A percentile compares a stretch with the other conserved stretches of the same genome.
These are phyloP conservation scores for Gossypium ekmanianum DNA, from an alignment of 345 rosid genomes.

Conservation along the genomic window DNA sequence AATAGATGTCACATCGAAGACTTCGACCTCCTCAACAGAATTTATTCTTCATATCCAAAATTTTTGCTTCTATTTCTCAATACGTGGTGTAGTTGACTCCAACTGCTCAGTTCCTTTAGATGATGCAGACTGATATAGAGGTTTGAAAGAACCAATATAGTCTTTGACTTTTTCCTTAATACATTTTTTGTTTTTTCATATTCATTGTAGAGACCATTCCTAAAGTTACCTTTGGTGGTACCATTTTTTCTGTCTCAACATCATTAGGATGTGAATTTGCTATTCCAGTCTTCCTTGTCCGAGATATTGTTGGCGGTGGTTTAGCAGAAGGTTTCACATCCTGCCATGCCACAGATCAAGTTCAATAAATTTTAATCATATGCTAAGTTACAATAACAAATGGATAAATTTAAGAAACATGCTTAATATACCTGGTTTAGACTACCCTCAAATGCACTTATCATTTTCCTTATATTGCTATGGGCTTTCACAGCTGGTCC, in stretches of 20 bases:
- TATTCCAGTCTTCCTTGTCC: constrained; percentile 19
- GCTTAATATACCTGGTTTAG: constrained; percentile 52
- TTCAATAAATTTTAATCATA: constrained; percentile 9
- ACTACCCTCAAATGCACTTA: constrained; percentile 66
- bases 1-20: no score
- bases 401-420: constrained; percentile 5
- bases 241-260: constrained; percentile 1
- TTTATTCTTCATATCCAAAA: no score
- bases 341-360: constrained; percentile 40
- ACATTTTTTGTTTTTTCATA: constrained; percentile 3
- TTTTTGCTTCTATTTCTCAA: no score
- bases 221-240: constrained; percentile 16
- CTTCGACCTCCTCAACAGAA: no score
- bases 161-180: constrained; percentile 12
- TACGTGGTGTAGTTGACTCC: no score
- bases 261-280: constrained; percentile 20
- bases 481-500: constrained; percentile 35
- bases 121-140: background rate
- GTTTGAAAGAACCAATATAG: constrained; percentile 9
- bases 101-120: no score
- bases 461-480: constrained; percentile 68
- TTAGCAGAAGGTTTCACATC: constrained; percentile 38
- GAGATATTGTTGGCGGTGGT: constrained; percentile 31
- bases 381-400: background rate
- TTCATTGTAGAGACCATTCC: constrained; percentile 12